Evolutionary conservation across 768 basidiomycete genomes (phyloP).

Genomic region (Candolleomyces aberdarensis): DNA sequence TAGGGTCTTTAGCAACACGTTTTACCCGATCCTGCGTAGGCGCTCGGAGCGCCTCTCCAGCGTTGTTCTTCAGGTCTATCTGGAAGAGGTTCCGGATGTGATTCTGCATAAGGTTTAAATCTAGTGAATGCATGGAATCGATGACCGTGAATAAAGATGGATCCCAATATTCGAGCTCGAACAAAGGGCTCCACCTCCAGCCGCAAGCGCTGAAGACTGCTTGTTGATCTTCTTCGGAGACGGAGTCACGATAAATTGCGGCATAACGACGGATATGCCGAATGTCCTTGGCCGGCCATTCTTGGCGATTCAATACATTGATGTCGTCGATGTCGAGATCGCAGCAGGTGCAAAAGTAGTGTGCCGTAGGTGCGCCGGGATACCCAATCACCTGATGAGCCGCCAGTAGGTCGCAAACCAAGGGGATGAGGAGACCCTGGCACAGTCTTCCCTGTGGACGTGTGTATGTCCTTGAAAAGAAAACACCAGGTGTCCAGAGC

Average conservation of each 20-base stretch:
- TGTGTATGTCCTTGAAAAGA: slow-evolving; percentile 16
- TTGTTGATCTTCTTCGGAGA: too few relatives aligned
- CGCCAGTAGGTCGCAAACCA: slow-evolving; percentile 15
- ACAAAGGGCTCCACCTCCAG: slow-evolving; percentile 23
- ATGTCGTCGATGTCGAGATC: neutral
- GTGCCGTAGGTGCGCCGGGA: neutral
- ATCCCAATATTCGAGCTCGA: slow-evolving; percentile 33
- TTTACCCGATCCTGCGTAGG: too few relatives aligned
- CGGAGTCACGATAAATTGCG: too few relatives aligned
- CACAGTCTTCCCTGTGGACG: slow-evolving; percentile 19
- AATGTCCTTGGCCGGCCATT: slow-evolving; percentile 5
- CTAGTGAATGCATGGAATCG: slow-evolving; percentile 33
- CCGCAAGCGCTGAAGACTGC: slow-evolving; percentile 8
- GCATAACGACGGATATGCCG: too few relatives aligned
- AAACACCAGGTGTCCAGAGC: slow-evolving; percentile 26
- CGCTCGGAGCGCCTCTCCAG: too few relatives aligned
- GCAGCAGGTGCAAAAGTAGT: neutral
- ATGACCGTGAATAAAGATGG: slow-evolving; percentile 20
- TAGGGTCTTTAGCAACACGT: too few relatives aligned
- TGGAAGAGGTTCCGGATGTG: slow-evolving; percentile 20
- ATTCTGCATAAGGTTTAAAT: slow-evolving; percentile 18
- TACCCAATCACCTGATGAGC: neutral
- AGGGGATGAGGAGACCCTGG: slow-evolving; percentile 23
- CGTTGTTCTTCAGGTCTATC: slow-evolving; percentile 2
- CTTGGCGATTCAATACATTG: neutral